Base-by-base conservation (phyloP, 1,284 basidiomycete genomes). In the Cystobasidium pallidum region DNA sequence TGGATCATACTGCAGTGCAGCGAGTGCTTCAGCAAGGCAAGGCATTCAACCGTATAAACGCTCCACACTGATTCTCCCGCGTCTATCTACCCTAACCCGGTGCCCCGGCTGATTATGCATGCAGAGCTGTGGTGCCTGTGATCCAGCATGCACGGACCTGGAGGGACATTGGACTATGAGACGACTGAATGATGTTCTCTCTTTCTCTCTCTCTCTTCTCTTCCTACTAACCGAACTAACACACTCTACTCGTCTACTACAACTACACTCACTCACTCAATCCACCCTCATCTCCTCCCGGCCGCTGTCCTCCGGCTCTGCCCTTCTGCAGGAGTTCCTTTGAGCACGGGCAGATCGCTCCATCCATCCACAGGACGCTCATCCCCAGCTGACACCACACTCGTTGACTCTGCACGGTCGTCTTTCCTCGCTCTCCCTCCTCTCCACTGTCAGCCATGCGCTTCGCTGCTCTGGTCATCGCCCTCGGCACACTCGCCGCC, bases 401-500 rank as follows among this genome's bases (percentile, higher is more conserved):
- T 51, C 49, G 24, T 51, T 51, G 49, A 51, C n/a, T 51, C 49
- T 24, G 2, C 15, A 51, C 49, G 11, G n/a, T 17, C 39, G 39
- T 41, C 15, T 41, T 15, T 15, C 15, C 39, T 41, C 15, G 7
- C 39, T 7, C 39, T 41, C 39, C 21, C 8, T 54, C 24, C n/a
- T 11, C 3, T 28, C 4, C n/a, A 34, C 28, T 19, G 3, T 28
- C 54, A 32, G 17, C 6, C 24, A 57, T 57, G 54, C 28, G 54
- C 6, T 1, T 57, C 54, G 11, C 54, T 6, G 17, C 54, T 10
- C 15, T 57, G n/a, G 19, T 36, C 54, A n/a, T 36, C 17, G 54
- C 54, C 54, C 28, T 57, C 19, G 32, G 54, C 19, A 32, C 54
- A 15, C 28, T 57, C 54, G 36, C 54, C 28, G 49, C 49, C 24